Percentiles rank a stretch among this genome's conserved stretches.
Conservation (phyloP, 2,329 filamentous ascomycete species). For the Alternaria burnsii region DNA sequence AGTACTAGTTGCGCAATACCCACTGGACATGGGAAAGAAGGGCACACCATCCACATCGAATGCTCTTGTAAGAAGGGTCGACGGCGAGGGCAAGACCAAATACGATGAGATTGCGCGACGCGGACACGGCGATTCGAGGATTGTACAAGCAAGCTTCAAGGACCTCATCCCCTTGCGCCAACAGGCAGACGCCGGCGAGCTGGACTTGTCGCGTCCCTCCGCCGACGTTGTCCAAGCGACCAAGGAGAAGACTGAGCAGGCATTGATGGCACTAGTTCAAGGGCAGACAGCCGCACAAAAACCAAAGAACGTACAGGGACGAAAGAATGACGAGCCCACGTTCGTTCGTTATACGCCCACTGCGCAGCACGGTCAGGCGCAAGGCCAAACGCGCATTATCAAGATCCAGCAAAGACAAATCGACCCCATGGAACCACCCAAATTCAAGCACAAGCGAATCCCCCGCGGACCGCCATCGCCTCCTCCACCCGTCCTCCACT, state of each 20-base stretch:
- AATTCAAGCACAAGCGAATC: constrained; percentile 99
- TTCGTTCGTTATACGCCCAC: constrained; percentile 96
- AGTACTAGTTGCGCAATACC: constrained; percentile 92
- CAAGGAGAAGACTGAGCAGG: constrained; percentile 87
- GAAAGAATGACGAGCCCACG: constrained; percentile 82
- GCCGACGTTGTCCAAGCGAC: constrained; percentile 85
- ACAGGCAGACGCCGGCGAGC: constrained; percentile 89
- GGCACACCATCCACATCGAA: constrained; percentile 69
- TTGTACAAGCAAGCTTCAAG: constrained; percentile 95
- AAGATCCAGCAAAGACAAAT: constrained; percentile 95
- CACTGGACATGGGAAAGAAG: constrained; percentile 92
- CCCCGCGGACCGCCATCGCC: constrained; percentile 90
- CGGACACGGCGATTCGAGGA: constrained; percentile 82
- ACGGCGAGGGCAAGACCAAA: constrained; percentile 90
- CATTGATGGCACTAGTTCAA: constrained; percentile 80
- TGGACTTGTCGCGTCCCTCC: constrained; percentile 84
- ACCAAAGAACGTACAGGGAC: constrained; percentile 90
- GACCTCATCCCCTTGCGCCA: constrained; percentile 94
- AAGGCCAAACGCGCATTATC: constrained; percentile 92
- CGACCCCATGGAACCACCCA: constrained; percentile 96
- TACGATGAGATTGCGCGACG: constrained; percentile 94
- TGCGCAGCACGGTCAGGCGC: constrained; percentile 91
- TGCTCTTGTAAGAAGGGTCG: constrained; percentile 90
- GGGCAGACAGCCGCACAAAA: constrained; percentile 92
- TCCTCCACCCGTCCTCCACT: constrained; percentile 93